phyloP scores from a whole-genome alignment of 106 monocot genomes.

The Apostasia shenzhenica region DNA sequence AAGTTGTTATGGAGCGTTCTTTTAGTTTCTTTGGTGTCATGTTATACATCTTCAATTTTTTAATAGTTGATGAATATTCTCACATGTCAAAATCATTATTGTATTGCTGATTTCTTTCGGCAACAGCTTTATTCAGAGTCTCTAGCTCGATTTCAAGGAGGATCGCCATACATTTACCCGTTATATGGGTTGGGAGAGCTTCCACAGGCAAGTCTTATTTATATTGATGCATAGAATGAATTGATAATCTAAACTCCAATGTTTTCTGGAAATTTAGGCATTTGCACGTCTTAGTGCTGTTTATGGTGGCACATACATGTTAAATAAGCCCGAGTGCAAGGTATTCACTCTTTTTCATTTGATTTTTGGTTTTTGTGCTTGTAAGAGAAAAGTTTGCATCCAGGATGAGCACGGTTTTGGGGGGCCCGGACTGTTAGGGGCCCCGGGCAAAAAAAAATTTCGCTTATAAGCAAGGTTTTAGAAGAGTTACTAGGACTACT shows the following conservation, averaged over 20 bases:
- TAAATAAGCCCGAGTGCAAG: conserved; percentile 85
- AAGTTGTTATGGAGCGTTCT: too few species aligned
- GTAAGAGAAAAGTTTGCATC: too few species aligned
- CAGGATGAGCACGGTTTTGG: too few species aligned
- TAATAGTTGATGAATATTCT: too few species aligned
- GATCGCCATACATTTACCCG: conserved; percentile 86
- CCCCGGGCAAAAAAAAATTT: too few species aligned
- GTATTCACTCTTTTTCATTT: conserved; percentile 12
- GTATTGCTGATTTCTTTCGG: background rate
- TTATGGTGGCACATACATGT: conserved; percentile 88
- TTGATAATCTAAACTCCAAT: background rate
- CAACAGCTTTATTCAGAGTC: conserved; percentile 76
- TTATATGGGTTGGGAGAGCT: conserved; percentile 84
- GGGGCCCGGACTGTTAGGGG: too few species aligned
- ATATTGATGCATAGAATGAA: conserved; percentile 1
- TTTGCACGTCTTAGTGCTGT: conserved; percentile 91
- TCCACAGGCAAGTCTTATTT: conserved; percentile 41
- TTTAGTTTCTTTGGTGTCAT: too few species aligned
- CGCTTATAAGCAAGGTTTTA: too few species aligned
- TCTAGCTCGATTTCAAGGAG: conserved; percentile 80
- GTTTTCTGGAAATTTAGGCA: conserved; percentile 31
- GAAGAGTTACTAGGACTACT: too few species aligned
- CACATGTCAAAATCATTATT: too few species aligned
- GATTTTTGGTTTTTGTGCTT: background rate
- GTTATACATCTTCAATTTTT: too few species aligned